These are phyloP conservation scores for Inga oerstediana DNA, from an alignment of 306 rosid genomes.

Conservation along the genomic window DNA sequence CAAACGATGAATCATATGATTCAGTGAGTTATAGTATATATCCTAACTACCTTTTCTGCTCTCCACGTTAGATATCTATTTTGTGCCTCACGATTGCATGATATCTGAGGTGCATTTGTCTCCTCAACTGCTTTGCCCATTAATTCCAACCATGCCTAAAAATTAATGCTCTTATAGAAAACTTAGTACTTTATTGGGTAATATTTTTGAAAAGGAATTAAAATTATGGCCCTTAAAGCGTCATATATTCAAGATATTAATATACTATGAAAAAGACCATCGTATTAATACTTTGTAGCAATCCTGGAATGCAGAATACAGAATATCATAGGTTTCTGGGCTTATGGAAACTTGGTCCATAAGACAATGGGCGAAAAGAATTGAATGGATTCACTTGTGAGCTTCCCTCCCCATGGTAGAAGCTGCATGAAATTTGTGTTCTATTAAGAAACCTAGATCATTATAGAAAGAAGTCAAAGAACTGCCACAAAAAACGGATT, in stretches of 20 bases:
- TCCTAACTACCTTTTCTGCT: conserved; percentile 70
- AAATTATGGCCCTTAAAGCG: background rate
- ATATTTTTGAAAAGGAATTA: conserved; percentile 16
- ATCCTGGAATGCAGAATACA: conserved; percentile 79
- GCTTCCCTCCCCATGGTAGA: conserved; percentile 99
- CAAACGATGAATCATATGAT: conserved; percentile 27
- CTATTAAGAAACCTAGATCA: conserved; percentile 45
- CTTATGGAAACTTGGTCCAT: conserved; percentile 82
- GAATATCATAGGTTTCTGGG: conserved; percentile 51
- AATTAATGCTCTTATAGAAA: background rate
- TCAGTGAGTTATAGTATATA: background rate
- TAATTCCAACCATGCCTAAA: conserved; percentile 78
- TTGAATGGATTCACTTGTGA: conserved; percentile 74
- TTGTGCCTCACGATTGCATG: conserved; percentile 72
- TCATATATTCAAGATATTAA: background rate
- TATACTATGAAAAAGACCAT: background rate
- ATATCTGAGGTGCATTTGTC: conserved; percentile 53
- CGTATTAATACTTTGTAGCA: conserved; percentile 70
- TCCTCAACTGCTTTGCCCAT: conserved; percentile 52
- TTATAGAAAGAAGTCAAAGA: conserved; percentile 21
- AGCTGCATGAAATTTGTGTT: conserved; percentile 83
- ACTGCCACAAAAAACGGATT: conserved; percentile 16
- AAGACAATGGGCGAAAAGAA: conserved; percentile 94
- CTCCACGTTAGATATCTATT: conserved; percentile 85
- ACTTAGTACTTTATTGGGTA: background rate